Conservation (phyloP, 306 rosid species). For the Begonia loranthoides region DNA sequence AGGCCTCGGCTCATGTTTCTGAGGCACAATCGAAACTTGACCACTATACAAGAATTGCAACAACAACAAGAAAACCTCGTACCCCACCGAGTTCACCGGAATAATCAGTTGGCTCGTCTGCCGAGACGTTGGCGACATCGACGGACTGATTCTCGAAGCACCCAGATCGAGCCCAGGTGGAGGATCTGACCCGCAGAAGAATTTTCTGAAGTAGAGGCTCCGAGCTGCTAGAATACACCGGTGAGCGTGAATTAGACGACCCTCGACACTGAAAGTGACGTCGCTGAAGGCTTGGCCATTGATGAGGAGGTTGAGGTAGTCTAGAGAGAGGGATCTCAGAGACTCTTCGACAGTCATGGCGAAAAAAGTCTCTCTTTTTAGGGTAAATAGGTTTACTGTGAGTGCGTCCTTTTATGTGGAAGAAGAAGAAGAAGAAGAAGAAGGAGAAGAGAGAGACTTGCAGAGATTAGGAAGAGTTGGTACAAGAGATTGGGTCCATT, state of each 20-base stretch:
- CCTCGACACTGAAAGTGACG: slow-evolving; percentile 96
- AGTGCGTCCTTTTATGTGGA: background rate
- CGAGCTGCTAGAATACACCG: slow-evolving; percentile 89
- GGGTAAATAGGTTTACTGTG: background rate
- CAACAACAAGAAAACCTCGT: slow-evolving; percentile 73
- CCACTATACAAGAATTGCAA: slow-evolving; percentile 94
- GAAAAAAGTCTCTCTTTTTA: no score
- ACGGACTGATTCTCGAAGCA: slow-evolving; percentile 4
- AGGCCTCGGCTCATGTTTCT: slow-evolving; percentile 91
- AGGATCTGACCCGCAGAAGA: slow-evolving; percentile 87
- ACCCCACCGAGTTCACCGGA: slow-evolving; percentile 88
- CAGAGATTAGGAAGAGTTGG: slow-evolving; percentile 1
- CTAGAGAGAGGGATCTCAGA: slow-evolving; percentile 73
- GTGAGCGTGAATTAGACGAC: slow-evolving; percentile 85
- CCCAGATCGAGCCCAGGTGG: slow-evolving; percentile 41
- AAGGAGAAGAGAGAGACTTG: background rate
- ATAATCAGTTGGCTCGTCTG: slow-evolving; percentile 35
- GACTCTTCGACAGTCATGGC: slow-evolving; percentile 49
- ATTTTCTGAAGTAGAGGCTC: slow-evolving; percentile 82
- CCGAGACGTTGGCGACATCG: slow-evolving; percentile 17
- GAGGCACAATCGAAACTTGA: slow-evolving; percentile 86
- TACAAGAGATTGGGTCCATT: background rate
- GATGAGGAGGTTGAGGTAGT: slow-evolving; percentile 82
- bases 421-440: background rate
- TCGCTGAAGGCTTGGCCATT: slow-evolving; percentile 99